Evolutionary conservation across 441 rosid species (phyloP).

Genomic region (Syzygium malaccense): DNA sequence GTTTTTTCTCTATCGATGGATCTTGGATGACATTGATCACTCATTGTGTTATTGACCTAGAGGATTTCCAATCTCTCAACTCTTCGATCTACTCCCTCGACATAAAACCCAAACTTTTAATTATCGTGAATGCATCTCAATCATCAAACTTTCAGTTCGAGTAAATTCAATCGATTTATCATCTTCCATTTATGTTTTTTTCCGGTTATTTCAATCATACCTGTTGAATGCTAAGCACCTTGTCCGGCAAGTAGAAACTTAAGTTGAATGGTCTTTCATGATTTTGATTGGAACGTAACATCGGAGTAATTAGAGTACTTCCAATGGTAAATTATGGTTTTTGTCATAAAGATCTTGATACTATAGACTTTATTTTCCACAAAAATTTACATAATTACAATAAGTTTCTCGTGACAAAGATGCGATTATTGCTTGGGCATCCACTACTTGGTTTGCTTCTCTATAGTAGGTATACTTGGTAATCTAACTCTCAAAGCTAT

Average conservation of each 20-base stretch:
- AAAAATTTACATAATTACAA: background rate
- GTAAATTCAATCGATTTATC: background rate
- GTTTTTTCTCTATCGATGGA: background rate
- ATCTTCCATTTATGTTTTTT: background rate
- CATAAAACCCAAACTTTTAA: background rate
- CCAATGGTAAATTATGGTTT: background rate
- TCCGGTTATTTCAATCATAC: background rate
- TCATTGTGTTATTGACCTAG: background rate
- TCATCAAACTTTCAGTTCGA: background rate
- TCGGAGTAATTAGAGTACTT: background rate
- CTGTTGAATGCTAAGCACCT: rapidly evolving
- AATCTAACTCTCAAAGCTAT: background rate
- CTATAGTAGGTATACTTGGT: background rate
- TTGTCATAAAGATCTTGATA: background rate
- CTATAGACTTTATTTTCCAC: background rate
- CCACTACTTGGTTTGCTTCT: background rate
- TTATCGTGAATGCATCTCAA: background rate
- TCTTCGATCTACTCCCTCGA: background rate
- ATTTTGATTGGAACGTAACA: background rate
- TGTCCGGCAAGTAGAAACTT: background rate
- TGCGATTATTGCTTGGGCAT: background rate
- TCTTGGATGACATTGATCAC: background rate
- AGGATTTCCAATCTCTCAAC: background rate
- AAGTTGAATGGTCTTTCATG: background rate
- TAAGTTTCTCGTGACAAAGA: background rate